Percentiles rank a stretch among this genome's conserved stretches.
These are phyloP conservation scores for Colletotrichum sp. DNA, from an alignment of 2,329 filamentous ascomycete species.

Conservation along the genomic window DNA sequence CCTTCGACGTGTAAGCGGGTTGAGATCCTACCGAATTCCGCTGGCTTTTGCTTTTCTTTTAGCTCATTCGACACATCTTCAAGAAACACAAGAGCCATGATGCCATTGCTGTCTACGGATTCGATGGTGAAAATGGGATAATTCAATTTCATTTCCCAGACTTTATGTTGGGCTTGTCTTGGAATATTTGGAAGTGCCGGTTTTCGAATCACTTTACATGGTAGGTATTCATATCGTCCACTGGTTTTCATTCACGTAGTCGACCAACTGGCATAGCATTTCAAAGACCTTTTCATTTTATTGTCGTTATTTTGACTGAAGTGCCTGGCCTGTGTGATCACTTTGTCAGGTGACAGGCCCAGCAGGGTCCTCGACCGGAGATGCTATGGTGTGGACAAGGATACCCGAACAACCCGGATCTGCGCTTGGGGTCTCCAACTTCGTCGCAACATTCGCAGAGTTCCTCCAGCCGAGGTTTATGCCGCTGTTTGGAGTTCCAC, in stretches of 20 bases:
- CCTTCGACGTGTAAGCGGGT: neutral
- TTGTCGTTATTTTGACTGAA: neutral
- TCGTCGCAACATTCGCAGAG: neutral
- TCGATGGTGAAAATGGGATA: neutral
- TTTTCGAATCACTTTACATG: neutral
- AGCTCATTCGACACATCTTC: neutral
- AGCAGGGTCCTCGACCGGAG: neutral
- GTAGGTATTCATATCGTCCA: neutral
- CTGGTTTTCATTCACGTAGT: neutral
- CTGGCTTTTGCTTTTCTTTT: neutral
- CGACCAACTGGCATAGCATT: neutral
- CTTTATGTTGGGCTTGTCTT: neutral
- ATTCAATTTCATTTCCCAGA: neutral
- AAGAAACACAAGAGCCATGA: neutral
- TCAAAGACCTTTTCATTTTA: neutral
- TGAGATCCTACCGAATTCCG: neutral
- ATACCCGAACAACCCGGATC: neutral
- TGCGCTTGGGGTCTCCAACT: neutral
- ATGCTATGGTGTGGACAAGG: neutral
- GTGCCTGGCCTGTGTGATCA: neutral
- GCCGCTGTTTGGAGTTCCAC: neutral
- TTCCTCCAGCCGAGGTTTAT: neutral
- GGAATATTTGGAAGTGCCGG: neutral
- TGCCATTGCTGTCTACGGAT: fast-evolving
- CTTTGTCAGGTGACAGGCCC: neutral